Percentiles rank a stretch among this genome's conserved stretches.
phyloP scores from a whole-genome alignment of 495 filamentous ascomycete genomes.

The Delitschia confertaspora region DNA sequence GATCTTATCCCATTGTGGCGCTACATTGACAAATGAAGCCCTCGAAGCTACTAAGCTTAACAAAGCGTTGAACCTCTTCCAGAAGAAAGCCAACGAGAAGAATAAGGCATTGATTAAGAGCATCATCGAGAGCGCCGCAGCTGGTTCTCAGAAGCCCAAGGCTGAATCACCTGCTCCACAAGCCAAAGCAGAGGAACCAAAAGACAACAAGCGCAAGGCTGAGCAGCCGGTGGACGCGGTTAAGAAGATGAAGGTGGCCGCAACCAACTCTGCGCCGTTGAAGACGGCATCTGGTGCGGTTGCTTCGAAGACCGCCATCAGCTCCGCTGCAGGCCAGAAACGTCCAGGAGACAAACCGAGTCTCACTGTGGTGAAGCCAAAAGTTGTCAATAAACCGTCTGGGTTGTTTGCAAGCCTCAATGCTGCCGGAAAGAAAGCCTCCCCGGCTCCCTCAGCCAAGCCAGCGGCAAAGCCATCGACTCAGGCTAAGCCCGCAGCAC shows the following conservation, averaged over 20 bases:
- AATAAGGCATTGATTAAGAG: conserved; percentile 50
- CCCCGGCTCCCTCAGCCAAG: conserved; percentile 36
- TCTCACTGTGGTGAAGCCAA: conserved; percentile 35
- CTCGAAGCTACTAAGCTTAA: conserved; percentile 60
- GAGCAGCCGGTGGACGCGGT: conserved; percentile 34
- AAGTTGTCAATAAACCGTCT: conserved; percentile 48
- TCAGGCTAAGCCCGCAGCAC: conserved; percentile 21
- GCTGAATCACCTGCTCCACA: conserved; percentile 9
- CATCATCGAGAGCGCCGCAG: conserved; percentile 48
- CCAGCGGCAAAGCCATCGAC: conserved; percentile 17
- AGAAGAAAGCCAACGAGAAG: conserved; percentile 57
- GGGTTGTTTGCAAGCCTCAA: conserved; percentile 50
- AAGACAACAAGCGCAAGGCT: conserved; percentile 28
- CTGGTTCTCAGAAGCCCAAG: conserved; percentile 36
- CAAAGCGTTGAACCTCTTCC: conserved; percentile 51
- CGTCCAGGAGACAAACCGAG: conserved; percentile 18
- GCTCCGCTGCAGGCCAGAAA: conserved; percentile 23
- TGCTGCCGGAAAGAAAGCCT: conserved; percentile 54
- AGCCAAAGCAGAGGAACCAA: conserved; percentile 29
- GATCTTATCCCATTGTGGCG: conserved; percentile 52
- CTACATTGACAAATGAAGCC: conserved; percentile 52
- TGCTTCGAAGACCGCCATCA: conserved; percentile 38
- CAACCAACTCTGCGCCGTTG: conserved; percentile 33
- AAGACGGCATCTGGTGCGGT: conserved; percentile 26
- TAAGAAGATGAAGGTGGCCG: conserved; percentile 39